Percentiles rank a stretch among this genome's conserved stretches.
Evolutionary conservation across 768 basidiomycete genomes (phyloP).

Genomic region (Mycena albidolilacea): DNA sequence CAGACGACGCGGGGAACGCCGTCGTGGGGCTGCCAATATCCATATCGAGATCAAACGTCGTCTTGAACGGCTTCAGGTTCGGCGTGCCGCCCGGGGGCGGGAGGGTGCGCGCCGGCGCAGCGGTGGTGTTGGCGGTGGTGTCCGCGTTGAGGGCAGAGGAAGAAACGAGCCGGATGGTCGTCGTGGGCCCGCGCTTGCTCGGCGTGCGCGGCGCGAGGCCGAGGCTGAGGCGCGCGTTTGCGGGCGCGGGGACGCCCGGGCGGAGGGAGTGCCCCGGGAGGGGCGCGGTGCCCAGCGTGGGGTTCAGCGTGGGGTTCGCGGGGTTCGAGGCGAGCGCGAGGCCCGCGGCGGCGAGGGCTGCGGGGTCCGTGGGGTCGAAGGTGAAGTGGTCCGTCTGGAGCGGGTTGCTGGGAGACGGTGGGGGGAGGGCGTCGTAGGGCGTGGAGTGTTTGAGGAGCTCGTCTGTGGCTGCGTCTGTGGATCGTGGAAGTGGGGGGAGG

Average conservation of each 20-base stretch:
- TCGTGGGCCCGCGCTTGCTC: slow-evolving; percentile 58
- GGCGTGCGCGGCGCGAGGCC: slow-evolving; percentile 60
- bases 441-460: slow-evolving; percentile 57
- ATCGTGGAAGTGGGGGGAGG: slow-evolving; percentile 31
- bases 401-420: slow-evolving; percentile 42
- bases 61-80: slow-evolving; percentile 74
- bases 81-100: slow-evolving; percentile 62
- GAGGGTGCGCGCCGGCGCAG: slow-evolving; percentile 25
- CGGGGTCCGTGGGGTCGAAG: slow-evolving; percentile 48
- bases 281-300: slow-evolving; percentile 54
- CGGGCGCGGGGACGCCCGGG: slow-evolving; percentile 73
- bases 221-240: slow-evolving; percentile 73
- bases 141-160: slow-evolving; percentile 40
- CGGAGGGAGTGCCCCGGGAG: slow-evolving; percentile 73
- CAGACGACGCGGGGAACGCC: slow-evolving; percentile 29
- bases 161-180: slow-evolving; percentile 67
- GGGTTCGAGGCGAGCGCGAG: too few species aligned
- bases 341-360: slow-evolving; percentile 39
- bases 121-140: slow-evolving; percentile 45
- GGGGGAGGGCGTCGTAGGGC: slow-evolving; percentile 61
- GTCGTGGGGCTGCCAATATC: slow-evolving; percentile 68
- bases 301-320: slow-evolving; percentile 44
- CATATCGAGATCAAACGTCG: slow-evolving; percentile 81
- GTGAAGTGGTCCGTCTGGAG: slow-evolving; percentile 66
- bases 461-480: slow-evolving; percentile 40